Percentiles rank a stretch among this genome's conserved stretches.
Conservation (phyloP, 495 filamentous ascomycete genomes). For the Trichoderma erinaceum region DNA sequence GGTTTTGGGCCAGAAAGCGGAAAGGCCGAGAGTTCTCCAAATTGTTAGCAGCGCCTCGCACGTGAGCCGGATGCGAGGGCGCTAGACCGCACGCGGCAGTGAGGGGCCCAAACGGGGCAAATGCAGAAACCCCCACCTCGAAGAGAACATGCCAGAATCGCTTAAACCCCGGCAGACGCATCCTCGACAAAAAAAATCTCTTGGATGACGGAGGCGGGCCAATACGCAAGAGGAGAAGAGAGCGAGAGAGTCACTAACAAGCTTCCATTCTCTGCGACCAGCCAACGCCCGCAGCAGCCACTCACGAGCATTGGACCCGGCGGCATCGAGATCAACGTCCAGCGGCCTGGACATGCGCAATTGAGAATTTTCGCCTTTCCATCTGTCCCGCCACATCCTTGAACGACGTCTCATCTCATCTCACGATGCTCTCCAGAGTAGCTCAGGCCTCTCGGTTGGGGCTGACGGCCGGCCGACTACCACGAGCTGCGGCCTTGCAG, state of each 20-base stretch:
- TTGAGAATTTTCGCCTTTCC: not conserved
- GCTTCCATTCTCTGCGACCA: not conserved
- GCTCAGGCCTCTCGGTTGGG: conserved; percentile 11
- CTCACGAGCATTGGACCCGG: not conserved
- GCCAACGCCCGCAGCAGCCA: not conserved
- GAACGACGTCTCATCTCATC: not conserved
- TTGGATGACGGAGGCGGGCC: conserved; percentile 10
- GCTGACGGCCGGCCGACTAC: conserved; percentile 8
- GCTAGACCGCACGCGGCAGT: not conserved
- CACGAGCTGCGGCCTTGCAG: not conserved
- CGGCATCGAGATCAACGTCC: conserved; percentile 2
- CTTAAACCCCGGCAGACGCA: not conserved
- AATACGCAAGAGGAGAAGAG: not conserved
- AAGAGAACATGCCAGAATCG: conserved; percentile 11
- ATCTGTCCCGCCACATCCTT: not conserved
- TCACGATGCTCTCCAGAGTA: conserved; percentile 13
- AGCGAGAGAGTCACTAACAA: not conserved
- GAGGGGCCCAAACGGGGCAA: conserved; percentile 11
- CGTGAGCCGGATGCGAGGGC: not conserved
- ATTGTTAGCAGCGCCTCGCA: not conserved
- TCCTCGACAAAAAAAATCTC: conserved; percentile 3
- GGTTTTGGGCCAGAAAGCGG: not conserved
- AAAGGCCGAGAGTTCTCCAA: not conserved
- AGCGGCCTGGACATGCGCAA: conserved; percentile 9
- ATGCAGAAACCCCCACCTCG: not conserved